Conservation (phyloP, 139 green algal species). For the Closterium sp. region DNA sequence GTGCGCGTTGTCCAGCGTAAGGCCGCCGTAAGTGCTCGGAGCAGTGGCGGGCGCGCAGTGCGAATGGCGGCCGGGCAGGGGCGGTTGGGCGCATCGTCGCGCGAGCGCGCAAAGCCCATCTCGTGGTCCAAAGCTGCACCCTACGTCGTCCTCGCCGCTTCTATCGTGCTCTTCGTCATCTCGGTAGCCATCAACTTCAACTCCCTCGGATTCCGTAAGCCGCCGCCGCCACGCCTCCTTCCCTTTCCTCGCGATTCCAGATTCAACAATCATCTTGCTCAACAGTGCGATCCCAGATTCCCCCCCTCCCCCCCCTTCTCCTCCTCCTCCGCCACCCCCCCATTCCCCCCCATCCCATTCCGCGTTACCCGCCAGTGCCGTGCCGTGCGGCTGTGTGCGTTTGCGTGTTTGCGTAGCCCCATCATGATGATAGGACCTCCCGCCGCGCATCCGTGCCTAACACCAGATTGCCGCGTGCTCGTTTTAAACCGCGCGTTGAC, state of each 20-base stretch:
- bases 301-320: too few species aligned
- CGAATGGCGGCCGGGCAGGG: not conserved
- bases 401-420: too few species aligned
- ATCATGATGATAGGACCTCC: not conserved
- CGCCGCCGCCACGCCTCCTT: not conserved
- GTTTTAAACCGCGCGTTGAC: not conserved
- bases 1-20: too few species aligned
- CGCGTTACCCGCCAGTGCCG: too few species aligned
- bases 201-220: not conserved
- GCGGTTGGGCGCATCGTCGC: too few species aligned
- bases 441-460: conserved; percentile 12
- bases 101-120: not conserved
- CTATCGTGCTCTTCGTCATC: not conserved
- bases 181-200: not conserved
- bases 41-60: not conserved
- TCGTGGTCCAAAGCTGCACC: not conserved
- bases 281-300: too few species aligned
- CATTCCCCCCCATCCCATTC: not conserved
- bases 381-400: too few species aligned
- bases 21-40: too few species aligned
- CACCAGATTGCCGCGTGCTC: conserved; percentile 14
- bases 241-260: not conserved
- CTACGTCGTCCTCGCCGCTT: not conserved
- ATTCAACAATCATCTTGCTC: too few species aligned
- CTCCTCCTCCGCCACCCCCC: too few species aligned